Base-by-base conservation (phyloP, 1,139 yeast species). In the Eremothecium gossypii region DNA sequence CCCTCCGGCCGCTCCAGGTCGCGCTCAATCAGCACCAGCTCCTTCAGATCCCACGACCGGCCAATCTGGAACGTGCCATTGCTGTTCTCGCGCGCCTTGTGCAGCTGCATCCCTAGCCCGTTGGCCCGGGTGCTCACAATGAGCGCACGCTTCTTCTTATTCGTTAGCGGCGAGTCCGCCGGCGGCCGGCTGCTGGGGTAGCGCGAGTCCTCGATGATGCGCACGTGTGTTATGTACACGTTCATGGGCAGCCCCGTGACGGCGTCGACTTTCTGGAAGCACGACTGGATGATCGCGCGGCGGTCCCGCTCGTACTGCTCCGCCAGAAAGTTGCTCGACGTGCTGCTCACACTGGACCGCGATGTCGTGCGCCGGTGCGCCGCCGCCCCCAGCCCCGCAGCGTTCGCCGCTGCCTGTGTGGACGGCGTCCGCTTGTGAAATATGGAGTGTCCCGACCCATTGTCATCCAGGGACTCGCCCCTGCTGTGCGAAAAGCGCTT, bases 41-140 rank as follows among this genome's bases (percentile, higher is more conserved):
- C 95, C 46, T 77, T 85, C 55, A 91, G 66, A 49, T 79, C 81
- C 98, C 98, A 91, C 4, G 95, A 82, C 55, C 96, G 74, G 32
- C 98, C 98, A 42, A 91, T 84, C 62, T 89, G 97, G 55, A 83
- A 79, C 2, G 79, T 63, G 2, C 83, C 86, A 46, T 79, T 79
- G 8, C 76, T 70, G 54, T 83, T 83, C 58, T 76, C 86, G 53
- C 94, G 79, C 1, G 95, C 96, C 64, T 91, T 91, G 57, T 87
- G 96, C 26, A 91, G 57, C 44, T 81, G 71, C 35, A 85, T 80
- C 23, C 83, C 67, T 2, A 73, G 65, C 39, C 68, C 64, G 45
- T 73, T 67, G 4, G 74, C 74, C 33, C 46, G 52, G 8, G 60
- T 47, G 7, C 79, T 71, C 10, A 77, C 47, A 20, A 74, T 68